Evolutionary conservation across 176 grass and related monocot species (phyloP).

Genomic region (Rhipidocladum racemiflorum): DNA sequence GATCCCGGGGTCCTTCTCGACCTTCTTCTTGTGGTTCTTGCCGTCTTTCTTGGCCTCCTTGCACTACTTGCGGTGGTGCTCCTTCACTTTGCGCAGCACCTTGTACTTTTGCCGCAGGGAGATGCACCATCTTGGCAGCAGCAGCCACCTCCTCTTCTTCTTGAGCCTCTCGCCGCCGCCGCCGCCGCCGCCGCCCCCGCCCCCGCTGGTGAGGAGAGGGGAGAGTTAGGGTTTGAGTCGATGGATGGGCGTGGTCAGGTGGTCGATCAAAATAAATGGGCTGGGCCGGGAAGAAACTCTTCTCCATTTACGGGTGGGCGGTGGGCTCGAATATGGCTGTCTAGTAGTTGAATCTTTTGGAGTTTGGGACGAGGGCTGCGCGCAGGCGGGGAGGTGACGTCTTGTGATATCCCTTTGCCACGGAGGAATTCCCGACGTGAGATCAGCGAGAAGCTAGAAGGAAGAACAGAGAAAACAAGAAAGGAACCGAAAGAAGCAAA

Average conservation of each 20-base stretch:
- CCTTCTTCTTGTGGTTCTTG: slow-evolving; percentile 63
- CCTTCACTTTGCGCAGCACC: slow-evolving; percentile 85
- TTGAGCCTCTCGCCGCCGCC: neutral
- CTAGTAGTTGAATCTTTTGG: no score
- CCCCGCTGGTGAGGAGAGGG: no score
- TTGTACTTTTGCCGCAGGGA: slow-evolving; percentile 81
- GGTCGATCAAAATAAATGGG: neutral
- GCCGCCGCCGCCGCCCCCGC: no score
- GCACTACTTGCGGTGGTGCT: slow-evolving; percentile 93
- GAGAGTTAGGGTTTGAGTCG: neutral
- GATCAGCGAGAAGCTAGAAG: no score
- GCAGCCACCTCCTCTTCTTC: neutral
- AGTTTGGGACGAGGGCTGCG: no score
- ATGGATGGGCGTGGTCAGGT: neutral
- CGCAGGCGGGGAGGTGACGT: no score
- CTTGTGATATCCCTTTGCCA: no score
- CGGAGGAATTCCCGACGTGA: no score
- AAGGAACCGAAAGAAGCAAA: no score
- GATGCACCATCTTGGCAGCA: slow-evolving; percentile 52
- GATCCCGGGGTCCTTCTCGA: slow-evolving; percentile 96
- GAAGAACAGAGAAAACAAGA: no score
- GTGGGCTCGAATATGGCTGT: no score
- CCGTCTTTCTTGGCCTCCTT: slow-evolving; percentile 94
- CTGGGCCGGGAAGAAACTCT: neutral
- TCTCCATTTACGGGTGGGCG: neutral